phyloP scores from a whole-genome alignment of 2,329 filamentous ascomycete species.

The Aureobasidium sp. region DNA sequence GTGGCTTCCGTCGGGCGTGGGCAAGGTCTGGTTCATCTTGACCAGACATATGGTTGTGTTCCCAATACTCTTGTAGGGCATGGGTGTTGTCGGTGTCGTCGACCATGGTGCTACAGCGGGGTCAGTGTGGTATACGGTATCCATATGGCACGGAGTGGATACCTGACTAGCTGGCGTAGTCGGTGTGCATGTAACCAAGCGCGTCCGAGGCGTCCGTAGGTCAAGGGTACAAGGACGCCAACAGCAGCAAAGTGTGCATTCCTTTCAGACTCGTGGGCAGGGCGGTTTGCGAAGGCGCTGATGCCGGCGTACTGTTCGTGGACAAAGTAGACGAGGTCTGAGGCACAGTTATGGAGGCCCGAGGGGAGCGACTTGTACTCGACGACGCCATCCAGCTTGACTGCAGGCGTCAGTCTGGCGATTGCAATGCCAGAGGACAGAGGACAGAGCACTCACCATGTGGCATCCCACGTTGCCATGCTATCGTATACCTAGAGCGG shows the following conservation, averaged over 20 bases:
- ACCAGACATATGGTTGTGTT: slow-evolving; percentile 40
- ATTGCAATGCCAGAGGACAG: not conserved
- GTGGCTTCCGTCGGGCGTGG: slow-evolving; percentile 55
- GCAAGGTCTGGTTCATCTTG: slow-evolving; percentile 43
- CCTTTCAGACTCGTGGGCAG: slow-evolving; percentile 68
- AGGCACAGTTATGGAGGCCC: slow-evolving; percentile 76
- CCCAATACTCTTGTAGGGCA: slow-evolving; percentile 74
- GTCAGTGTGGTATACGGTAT: not conserved
- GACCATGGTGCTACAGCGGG: slow-evolving; percentile 45
- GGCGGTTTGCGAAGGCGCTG: slow-evolving; percentile 81
- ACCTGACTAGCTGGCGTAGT: slow-evolving; percentile 68
- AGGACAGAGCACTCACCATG: slow-evolving; percentile 48
- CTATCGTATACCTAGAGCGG: slow-evolving; percentile 60
- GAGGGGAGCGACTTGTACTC: slow-evolving; percentile 97
- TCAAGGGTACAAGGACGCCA: slow-evolving; percentile 77
- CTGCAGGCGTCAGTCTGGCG: slow-evolving; percentile 24
- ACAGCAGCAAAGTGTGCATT: slow-evolving; percentile 92
- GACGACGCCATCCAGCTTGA: slow-evolving; percentile 70
- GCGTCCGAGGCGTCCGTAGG: slow-evolving; percentile 74
- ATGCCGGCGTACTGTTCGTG: slow-evolving; percentile 77
- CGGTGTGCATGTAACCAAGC: slow-evolving; percentile 79
- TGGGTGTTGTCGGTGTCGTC: slow-evolving; percentile 55
- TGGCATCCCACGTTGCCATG: slow-evolving; percentile 69
- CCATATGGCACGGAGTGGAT: slow-evolving; percentile 19
- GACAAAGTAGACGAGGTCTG: slow-evolving; percentile 88